Conservation (phyloP, 345 rosid species). For the Raphanus sativus region DNA sequence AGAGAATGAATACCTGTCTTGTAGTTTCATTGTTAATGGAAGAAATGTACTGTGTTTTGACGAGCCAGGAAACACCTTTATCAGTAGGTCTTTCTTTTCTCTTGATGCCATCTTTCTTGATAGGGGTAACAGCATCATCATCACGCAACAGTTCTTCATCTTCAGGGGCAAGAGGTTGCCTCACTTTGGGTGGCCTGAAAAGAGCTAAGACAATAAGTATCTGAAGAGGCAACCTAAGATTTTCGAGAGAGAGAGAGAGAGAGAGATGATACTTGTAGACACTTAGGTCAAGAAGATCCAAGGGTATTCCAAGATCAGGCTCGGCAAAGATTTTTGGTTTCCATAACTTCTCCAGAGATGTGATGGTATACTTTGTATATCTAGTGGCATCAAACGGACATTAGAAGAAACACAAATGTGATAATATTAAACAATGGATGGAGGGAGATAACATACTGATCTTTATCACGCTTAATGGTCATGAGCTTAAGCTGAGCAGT, state of each 20-base stretch:
- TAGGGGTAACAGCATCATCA: slow-evolving; percentile 73
- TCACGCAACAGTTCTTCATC: slow-evolving; percentile 88
- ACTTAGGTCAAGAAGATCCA: slow-evolving; percentile 94
- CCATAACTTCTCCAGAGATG: slow-evolving; percentile 84
- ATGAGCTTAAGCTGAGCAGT: slow-evolving; percentile 87
- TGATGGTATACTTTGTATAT: slow-evolving; percentile 78
- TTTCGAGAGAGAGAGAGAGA: not conserved
- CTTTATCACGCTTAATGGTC: slow-evolving; percentile 78
- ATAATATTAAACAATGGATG: not conserved
- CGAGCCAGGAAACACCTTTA: slow-evolving; percentile 95
- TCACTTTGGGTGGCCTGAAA: slow-evolving; percentile 66
- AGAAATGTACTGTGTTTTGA: slow-evolving; percentile 94
- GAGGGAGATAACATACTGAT: slow-evolving; percentile 57
- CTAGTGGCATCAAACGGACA: slow-evolving; percentile 45
- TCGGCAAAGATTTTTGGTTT: slow-evolving; percentile 90
- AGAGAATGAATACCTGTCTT: slow-evolving; percentile 58
- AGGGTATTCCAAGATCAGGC: slow-evolving; percentile 98
- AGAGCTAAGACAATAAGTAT: slow-evolving; percentile 18
- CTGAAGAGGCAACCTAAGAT: slow-evolving; percentile 9
- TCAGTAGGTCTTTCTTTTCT: slow-evolving; percentile 94
- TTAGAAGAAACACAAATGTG: not conserved
- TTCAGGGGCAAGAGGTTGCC: slow-evolving; percentile 75
- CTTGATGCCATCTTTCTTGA: slow-evolving; percentile 83
- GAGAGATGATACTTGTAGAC: slow-evolving; percentile 71
- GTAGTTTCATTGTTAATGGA: slow-evolving; percentile 77